Base-by-base conservation (phyloP, 2,329 filamentous ascomycete species). In the Fusarium transvaalense region DNA sequence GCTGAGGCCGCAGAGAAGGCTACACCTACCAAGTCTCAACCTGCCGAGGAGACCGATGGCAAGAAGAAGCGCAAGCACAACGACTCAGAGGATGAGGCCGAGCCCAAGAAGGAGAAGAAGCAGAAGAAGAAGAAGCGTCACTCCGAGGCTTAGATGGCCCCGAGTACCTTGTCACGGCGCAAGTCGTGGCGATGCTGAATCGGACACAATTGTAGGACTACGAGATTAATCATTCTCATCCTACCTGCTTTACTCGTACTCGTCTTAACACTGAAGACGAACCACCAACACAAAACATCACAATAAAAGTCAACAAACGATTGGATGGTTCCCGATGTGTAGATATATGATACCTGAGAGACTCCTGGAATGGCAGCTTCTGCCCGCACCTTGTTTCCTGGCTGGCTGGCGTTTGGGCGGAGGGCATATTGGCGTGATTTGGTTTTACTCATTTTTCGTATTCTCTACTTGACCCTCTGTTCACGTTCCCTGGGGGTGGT, bases 1-100 rank as follows among this genome's bases (percentile, higher is more conserved):
- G 87, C 78, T 19, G 87, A 88, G 76, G 32, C 47, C 19, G 87
- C 87, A 76, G 87, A 88, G 74, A 71, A 77, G 52, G 69, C 65
- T n/a, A 78, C 79, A 41, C 84, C 82, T 17, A 79, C 80, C 48
- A 80, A 82, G 63, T 76, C 78, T 27, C 78, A 80, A 56, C 79
- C 86, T 4, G 77, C 76, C 56, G 85, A 85, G 72, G 61, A 77
- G 29, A 58, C 63, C 15, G 59, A 74, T 10, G 78, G 78, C 52
- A 73, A 81, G 74, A 86, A 85, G 79, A 93, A 93, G 87, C 87
- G 90, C 78, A 92, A 92, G 82, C 84, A 85, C 64, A 88, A 88
- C 48, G 91, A 88, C 64, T 89, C 89, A 70, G 85, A 83, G 68
- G 91, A 91, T 78, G 88, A 88, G 80, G 88, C 88, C 34, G 73